phyloP scores from a whole-genome alignment of 192 early-diverging fungal genomes.

The Geosiphon pyriformis region DNA sequence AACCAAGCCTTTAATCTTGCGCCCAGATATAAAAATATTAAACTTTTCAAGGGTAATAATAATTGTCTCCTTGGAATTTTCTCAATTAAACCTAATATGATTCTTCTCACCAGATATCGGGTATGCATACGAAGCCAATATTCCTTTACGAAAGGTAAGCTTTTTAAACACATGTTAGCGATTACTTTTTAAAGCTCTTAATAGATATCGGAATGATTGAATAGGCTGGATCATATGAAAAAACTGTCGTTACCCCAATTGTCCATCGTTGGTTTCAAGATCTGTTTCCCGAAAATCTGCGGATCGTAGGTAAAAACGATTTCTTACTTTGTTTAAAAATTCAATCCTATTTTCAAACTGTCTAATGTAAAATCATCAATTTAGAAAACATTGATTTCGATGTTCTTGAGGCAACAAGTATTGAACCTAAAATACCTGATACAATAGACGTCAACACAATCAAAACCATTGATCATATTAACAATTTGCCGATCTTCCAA shows the following conservation, averaged over 20 bases:
- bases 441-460: not conserved
- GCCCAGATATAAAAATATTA: too few species aligned
- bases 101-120: not conserved
- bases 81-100: too few species aligned
- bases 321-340: not conserved
- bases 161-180: not conserved
- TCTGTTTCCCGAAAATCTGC: not conserved
- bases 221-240: not conserved
- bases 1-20: conserved; percentile 8
- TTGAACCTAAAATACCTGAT: not conserved
- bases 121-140: conserved; percentile 6
- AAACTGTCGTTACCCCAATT: conserved; percentile 16
- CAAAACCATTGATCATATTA: not conserved
- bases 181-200: not conserved
- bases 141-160: not conserved
- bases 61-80: too few species aligned
- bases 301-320: conserved; percentile 2
- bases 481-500: too few species aligned
- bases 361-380: not conserved
- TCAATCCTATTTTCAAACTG: not conserved
- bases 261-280: conserved; percentile 15
- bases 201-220: not conserved
- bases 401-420: not conserved
- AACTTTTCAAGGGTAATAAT: too few species aligned
- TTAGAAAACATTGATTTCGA: not conserved